These are phyloP conservation scores for Cyberlindnera veronae DNA, from an alignment of 805 yeast genomes.

Conservation along the genomic window DNA sequence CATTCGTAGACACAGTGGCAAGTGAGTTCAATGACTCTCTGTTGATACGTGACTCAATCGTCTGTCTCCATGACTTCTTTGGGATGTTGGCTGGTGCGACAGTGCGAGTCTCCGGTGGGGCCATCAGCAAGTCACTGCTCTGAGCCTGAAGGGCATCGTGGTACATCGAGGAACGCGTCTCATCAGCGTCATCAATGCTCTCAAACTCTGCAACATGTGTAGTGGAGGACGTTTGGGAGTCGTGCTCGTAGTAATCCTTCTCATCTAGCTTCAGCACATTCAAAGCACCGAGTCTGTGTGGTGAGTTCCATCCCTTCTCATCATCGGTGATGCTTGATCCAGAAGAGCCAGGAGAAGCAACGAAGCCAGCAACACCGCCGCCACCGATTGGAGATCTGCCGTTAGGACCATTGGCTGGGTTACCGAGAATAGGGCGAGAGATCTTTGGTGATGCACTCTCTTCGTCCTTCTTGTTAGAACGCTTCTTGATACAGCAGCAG, in stretches of 20 bases:
- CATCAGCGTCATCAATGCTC: constrained; percentile 18
- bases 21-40: constrained; percentile 69
- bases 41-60: constrained; percentile 30
- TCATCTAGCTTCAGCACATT: constrained; percentile 51
- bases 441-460: constrained; percentile 32
- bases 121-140: constrained; percentile 38
- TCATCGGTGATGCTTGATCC: constrained; percentile 29
- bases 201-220: constrained; percentile 44
- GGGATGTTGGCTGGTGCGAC: constrained; percentile 20
- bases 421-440: constrained; percentile 37
- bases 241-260: constrained; percentile 27
- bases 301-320: constrained; percentile 27
- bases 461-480: constrained; percentile 31
- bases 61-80: constrained; percentile 60
- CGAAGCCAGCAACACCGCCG: constrained; percentile 5
- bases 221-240: constrained; percentile 45
- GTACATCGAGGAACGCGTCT: constrained; percentile 30
- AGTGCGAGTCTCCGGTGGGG: constrained; percentile 15
- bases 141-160: constrained; percentile 38
- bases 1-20: constrained; percentile 84
- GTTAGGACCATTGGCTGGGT: constrained; percentile 34
- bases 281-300: constrained; percentile 43
- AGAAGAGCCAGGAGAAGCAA: constrained; percentile 27
- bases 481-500: constrained; percentile 52
- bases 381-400: constrained; percentile 21